Percentiles rank a stretch among this genome's conserved stretches.
These are phyloP conservation scores for Fusarium fracticaudum DNA, from an alignment of 2,329 filamentous ascomycete genomes.

Conservation along the genomic window DNA sequence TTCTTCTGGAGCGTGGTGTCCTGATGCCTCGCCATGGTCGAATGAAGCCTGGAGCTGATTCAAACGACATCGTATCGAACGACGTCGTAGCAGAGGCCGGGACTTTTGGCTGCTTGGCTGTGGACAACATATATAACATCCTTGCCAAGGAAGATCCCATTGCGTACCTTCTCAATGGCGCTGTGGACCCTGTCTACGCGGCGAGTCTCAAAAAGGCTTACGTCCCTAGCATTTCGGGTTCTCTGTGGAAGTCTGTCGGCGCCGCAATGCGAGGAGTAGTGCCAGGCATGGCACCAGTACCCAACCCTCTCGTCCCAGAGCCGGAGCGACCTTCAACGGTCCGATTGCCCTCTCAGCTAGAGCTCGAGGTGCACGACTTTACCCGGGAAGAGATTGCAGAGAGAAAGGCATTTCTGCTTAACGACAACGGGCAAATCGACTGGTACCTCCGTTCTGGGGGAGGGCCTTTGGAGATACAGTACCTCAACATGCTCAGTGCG, in stretches of 20 bases:
- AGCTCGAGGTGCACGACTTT: constrained; percentile 96
- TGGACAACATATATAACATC: constrained; percentile 97
- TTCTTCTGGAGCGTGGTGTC: constrained; percentile 78
- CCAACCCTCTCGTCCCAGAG: constrained; percentile 44
- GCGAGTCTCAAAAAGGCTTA: constrained; percentile 78
- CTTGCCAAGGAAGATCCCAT: constrained; percentile 79
- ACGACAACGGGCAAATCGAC: constrained; percentile 97
- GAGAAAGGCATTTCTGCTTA: constrained; percentile 85
- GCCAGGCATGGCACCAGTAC: constrained; percentile 57
- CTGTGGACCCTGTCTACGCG: constrained; percentile 84
- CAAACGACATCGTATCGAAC: constrained; percentile 63
- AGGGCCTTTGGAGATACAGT: constrained; percentile 92
- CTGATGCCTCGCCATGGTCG: constrained; percentile 81
- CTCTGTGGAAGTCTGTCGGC: constrained; percentile 72
- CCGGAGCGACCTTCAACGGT: constrained; percentile 51
- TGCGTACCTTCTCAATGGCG: constrained; percentile 90
- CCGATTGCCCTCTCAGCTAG: constrained; percentile 73
- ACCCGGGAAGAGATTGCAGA: constrained; percentile 91
- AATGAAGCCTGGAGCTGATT: constrained; percentile 77
- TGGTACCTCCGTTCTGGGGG: constrained; percentile 86
- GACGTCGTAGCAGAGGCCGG: constrained; percentile 81
- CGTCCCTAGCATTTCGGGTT: constrained; percentile 77
- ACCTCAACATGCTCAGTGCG: constrained; percentile 95
- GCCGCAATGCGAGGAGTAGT: constrained; percentile 71
- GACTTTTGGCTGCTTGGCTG: constrained; percentile 87